phyloP scores from a whole-genome alignment of 257 asterid species.

The Nicotiana sylvestris region DNA sequence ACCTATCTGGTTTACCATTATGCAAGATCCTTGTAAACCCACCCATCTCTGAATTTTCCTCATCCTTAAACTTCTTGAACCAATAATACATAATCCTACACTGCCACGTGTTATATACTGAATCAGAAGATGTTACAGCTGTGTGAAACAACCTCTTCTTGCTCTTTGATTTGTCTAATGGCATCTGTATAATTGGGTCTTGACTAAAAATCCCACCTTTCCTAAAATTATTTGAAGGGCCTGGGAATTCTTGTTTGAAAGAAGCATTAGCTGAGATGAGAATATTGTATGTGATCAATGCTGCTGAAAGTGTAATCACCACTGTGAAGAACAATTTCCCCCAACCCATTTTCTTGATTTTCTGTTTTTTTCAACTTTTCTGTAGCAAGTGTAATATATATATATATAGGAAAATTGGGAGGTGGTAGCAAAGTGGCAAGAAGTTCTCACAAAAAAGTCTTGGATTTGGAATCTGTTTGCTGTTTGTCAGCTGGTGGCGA shows the following conservation, averaged over 20 bases:
- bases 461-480: neutral
- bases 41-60: conserved; percentile 75
- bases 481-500: neutral
- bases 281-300: conserved; percentile 86
- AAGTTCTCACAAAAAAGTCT: neutral
- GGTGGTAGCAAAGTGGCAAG: neutral
- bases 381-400: neutral
- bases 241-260: conserved; percentile 73
- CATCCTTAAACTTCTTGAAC: conserved; percentile 63
- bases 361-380: neutral
- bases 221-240: conserved; percentile 32
- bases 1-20: conserved; percentile 60
- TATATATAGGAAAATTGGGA: neutral
- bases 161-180: conserved; percentile 25
- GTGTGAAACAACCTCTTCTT: conserved; percentile 74
- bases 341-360: conserved; percentile 44
- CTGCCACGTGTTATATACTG: conserved; percentile 97
- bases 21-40: conserved; percentile 91
- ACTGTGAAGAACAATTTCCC: conserved; percentile 72
- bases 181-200: conserved; percentile 84
- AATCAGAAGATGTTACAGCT: conserved; percentile 87
- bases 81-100: conserved; percentile 89
- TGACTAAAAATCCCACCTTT: neutral
- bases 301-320: conserved; percentile 63
- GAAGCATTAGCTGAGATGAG: conserved; percentile 88